These are phyloP conservation scores for Botrytis byssoidea DNA, from an alignment of 2,329 filamentous ascomycete genomes.

Conservation along the genomic window DNA sequence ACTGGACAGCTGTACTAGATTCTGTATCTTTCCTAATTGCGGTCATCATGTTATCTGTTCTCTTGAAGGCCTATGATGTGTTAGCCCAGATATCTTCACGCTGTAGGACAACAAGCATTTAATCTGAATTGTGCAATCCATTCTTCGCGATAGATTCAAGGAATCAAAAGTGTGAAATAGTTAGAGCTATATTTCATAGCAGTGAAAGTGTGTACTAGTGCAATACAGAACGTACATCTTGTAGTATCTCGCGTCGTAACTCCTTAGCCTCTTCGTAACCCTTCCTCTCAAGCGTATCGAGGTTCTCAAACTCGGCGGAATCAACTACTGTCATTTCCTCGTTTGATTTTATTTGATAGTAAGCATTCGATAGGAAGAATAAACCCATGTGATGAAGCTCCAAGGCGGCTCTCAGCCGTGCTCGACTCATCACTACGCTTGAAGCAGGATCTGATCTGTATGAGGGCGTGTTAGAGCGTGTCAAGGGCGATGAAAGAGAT, in stretches of 20 bases:
- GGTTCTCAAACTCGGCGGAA: conserved; percentile 61
- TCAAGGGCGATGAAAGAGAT: background rate
- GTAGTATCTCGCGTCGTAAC: conserved; percentile 76
- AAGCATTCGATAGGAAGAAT: conserved; percentile 82
- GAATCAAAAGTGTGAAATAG: background rate
- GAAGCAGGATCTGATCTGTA: conserved; percentile 24
- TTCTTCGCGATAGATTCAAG: background rate
- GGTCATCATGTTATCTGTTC: conserved; percentile 63
- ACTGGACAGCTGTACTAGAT: conserved; percentile 56
- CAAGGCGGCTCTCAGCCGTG: conserved; percentile 68
- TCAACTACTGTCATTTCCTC: conserved; percentile 60
- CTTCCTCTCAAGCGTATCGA: conserved; percentile 69
- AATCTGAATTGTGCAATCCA: background rate
- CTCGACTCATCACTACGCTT: conserved; percentile 58
- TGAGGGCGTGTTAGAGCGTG: background rate
- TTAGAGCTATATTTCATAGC: conserved; percentile 35
- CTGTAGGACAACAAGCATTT: background rate
- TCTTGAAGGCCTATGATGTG: conserved; percentile 37
- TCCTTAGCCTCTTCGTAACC: conserved; percentile 76
- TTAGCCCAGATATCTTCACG: background rate
- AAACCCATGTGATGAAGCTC: conserved; percentile 78
- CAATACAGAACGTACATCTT: conserved; percentile 42
- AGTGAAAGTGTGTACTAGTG: background rate
- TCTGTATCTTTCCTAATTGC: conserved; percentile 54
- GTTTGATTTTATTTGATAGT: conserved; percentile 79